These are phyloP conservation scores for Elsinoe perseae DNA, from an alignment of 2,329 filamentous ascomycete genomes.

Conservation along the genomic window DNA sequence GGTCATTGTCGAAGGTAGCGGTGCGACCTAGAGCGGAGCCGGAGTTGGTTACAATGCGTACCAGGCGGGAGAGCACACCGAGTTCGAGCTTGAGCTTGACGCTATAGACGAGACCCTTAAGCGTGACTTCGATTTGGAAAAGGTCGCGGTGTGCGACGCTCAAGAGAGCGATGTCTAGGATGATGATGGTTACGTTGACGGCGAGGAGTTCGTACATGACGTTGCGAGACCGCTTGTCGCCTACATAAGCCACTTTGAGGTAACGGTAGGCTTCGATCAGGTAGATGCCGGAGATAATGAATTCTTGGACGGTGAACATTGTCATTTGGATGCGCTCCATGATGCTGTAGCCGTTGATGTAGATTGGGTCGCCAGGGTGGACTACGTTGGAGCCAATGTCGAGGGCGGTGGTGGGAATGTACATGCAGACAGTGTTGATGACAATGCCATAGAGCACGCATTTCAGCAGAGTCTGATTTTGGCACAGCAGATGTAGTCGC, in stretches of 20 bases:
- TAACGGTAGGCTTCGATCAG: constrained; percentile 22
- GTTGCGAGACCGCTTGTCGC: constrained; percentile 20
- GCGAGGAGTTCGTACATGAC: constrained; percentile 32
- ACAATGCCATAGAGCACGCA: constrained; percentile 52
- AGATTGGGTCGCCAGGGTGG: constrained; percentile 21
- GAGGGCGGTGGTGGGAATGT: constrained; percentile 48
- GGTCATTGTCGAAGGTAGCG: constrained; percentile 15
- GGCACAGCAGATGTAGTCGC: constrained; percentile 50
- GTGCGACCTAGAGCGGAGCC: constrained; percentile 11
- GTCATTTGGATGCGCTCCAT: constrained; percentile 42
- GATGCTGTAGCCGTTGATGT: constrained; percentile 33
- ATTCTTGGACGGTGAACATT: constrained; percentile 37
- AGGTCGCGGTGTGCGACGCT: constrained; percentile 29
- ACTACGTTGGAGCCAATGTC: constrained; percentile 45
- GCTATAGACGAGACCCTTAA: constrained; percentile 32
- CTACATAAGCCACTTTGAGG: constrained; percentile 15
- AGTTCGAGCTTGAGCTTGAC: constrained; percentile 26
- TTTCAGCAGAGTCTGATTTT: constrained; percentile 42
- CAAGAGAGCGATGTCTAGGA: constrained; percentile 30
- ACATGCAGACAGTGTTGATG: constrained; percentile 45
- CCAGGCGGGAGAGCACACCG: constrained; percentile 24
- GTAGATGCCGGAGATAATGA: constrained; percentile 27
- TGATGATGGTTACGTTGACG: constrained; percentile 34
- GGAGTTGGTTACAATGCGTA: constrained; percentile 21
- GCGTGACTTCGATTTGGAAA: constrained; percentile 30